Evolutionary conservation across 306 rosid genomes (phyloP), one percentile per base, ranked within the genome.

Genomic region (Cyclanthera cordifolia): DNA sequence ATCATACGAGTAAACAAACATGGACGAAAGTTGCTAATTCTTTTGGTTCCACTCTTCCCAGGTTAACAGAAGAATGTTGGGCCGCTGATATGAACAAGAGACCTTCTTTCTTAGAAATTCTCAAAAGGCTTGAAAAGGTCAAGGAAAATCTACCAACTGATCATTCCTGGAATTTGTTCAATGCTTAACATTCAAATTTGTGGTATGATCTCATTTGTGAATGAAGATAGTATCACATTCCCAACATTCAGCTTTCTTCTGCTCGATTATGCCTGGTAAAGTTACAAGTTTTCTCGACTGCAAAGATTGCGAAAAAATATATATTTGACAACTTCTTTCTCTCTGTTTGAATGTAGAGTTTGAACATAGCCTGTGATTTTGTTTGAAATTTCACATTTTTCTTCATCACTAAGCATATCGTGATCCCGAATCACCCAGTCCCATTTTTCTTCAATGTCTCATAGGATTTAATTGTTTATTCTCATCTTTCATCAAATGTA

Each of bases 21-120:
- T 4, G 25, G 46, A 32, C 6, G n/a, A 20, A 59, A 30, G 19
- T 32, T n/a, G 11, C 8, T 58, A 2, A 32, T 37, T 67, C n/a
- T 50, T 61, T 43, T 74, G 12, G 4, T 54, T 75, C 69, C 57
- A 45, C 63, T 71, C 55, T 73, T 43, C 53, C 37, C 71, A 91
- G 97, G 70, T 86, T 91, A 79, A 86, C 86, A 23, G 91, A 80
- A 71, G 82, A 76, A 52, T 91, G 95, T 78, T 88, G 97, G 97
- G 78, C 82, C 32, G 53, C 82, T 65, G 94, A 91, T 75, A 78
- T 79, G 85, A 91, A 73, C 77, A 80, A 60, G 70, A 86, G 97
- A 67, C 97, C 97, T 51, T 76, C 83, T 41, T 91, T 91, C 85
- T 77, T 91, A 79, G 96, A 88, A 25, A 91, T 91, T 72, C 89